Percentiles rank a stretch among this genome's conserved stretches.
phyloP scores from a whole-genome alignment of 768 basidiomycete genomes.

The Chalciporus piperatus region DNA sequence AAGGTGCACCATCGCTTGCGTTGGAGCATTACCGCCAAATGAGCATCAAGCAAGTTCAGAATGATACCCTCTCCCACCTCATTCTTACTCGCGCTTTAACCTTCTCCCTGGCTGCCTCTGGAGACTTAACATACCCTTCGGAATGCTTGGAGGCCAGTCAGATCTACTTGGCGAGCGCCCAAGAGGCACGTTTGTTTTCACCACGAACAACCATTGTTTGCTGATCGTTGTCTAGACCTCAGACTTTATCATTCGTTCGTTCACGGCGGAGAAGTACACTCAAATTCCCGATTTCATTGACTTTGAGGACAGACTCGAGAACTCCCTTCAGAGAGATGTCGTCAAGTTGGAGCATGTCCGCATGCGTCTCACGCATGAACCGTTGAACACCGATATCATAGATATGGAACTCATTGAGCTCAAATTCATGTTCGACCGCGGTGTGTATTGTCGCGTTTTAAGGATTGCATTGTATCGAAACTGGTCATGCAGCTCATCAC shows the following conservation, averaged over 20 bases:
- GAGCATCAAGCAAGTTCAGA: conserved; percentile 81
- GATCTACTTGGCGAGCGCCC: conserved; percentile 76
- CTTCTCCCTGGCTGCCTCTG: conserved; percentile 73
- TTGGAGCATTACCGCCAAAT: conserved; percentile 77
- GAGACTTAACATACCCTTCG: conserved; percentile 70
- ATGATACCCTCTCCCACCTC: conserved; percentile 86
- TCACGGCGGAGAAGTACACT: conserved; percentile 78
- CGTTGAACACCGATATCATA: conserved; percentile 64
- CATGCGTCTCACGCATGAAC: conserved; percentile 78
- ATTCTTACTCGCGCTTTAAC: conserved; percentile 73
- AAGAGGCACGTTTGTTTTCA: conserved; percentile 53
- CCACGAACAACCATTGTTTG: background rate
- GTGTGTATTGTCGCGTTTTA: conserved; percentile 37
- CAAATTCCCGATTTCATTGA: conserved; percentile 85
- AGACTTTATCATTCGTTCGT: conserved; percentile 78
- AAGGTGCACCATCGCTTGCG: conserved; percentile 71
- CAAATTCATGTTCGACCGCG: conserved; percentile 76
- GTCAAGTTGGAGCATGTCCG: conserved; percentile 82
- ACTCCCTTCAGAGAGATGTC: conserved; percentile 80
- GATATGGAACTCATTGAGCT: conserved; percentile 84
- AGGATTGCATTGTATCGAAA: conserved; percentile 4
- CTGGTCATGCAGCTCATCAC: conserved; percentile 52
- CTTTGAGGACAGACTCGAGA: conserved; percentile 79
- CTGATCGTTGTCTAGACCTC: conserved; percentile 50
- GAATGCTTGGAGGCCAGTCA: conserved; percentile 80